These are phyloP conservation scores for Tubosaeta sp. DNA, from an alignment of 768 basidiomycete genomes.

Conservation along the genomic window DNA sequence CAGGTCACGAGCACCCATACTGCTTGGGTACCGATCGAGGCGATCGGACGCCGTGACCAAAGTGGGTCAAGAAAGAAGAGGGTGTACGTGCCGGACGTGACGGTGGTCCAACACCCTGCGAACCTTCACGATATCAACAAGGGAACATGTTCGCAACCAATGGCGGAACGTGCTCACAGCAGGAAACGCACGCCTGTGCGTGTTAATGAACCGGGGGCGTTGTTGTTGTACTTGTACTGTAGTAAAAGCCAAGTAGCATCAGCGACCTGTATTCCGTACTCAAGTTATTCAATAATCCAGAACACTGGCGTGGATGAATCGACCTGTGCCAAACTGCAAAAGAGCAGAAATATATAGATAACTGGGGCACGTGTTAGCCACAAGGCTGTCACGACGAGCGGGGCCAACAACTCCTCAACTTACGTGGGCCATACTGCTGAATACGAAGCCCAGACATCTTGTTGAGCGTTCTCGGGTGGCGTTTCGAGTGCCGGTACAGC, in stretches of 20 bases:
- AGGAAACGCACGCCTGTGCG: constrained; percentile 44
- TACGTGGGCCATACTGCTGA: constrained; percentile 53
- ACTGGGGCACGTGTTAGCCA: constrained; percentile 32
- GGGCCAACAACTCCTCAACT: constrained; percentile 14
- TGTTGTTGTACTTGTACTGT: constrained; percentile 51
- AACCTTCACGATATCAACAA: constrained; percentile 38
- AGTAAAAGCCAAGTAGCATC: constrained; percentile 56
- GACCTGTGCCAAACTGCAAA: constrained; percentile 47
- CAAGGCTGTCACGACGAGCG: constrained; percentile 5
- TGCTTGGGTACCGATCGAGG: constrained; percentile 56
- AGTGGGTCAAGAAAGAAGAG: constrained; percentile 57
- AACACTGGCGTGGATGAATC: not conserved
- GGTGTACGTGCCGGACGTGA: constrained; percentile 50
- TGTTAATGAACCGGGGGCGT: constrained; percentile 45
- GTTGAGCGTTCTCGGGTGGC: constrained; percentile 45
- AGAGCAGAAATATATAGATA: constrained; percentile 49
- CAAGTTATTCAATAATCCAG: constrained; percentile 1
- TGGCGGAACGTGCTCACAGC: constrained; percentile 36
- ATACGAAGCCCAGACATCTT: constrained; percentile 45
- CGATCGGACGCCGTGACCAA: constrained; percentile 49
- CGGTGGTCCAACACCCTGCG: constrained; percentile 55
- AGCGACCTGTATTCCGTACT: constrained; percentile 37
- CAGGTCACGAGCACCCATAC: constrained; percentile 58
- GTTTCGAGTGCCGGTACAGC: constrained; percentile 43
- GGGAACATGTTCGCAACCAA: not conserved